Evolutionary conservation across 345 rosid genomes (phyloP), one percentile per base, ranked within the genome.

Genomic region (Hibiscus syriacus): DNA sequence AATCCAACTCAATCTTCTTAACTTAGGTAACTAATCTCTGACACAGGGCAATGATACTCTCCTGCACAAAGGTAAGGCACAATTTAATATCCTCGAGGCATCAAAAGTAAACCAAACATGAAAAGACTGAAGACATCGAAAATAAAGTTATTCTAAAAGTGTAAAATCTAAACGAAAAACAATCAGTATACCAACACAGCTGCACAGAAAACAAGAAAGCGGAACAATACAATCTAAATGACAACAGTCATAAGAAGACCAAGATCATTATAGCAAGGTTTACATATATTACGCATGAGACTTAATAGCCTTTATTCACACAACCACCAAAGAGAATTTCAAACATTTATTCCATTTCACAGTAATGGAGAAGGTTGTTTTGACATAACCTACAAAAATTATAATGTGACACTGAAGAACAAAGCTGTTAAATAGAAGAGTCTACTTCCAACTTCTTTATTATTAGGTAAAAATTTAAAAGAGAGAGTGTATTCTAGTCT

Each of bases 21-120:
- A n/a, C n/a, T n/a, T n/a, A n/a, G n/a, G n/a, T n/a, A n/a, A n/a
- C n/a, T n/a, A n/a, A n/a, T n/a, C n/a, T n/a, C n/a, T n/a, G n/a
- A n/a, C n/a, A n/a, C 95, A 5, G 99, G 96, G 65, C 96, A 94
- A 61, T 89, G 91, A 68, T 63, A 89, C 82, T 91, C 99, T 69
- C 95, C 97, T 91, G 79, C 77, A 72, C 49, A 70, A 60, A 30
- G 30, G 30, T 39, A 64, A 38, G 39, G 49, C 64, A 62, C 5
- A 12, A 1, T 45, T 6, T 11, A 70, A 23, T 26, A 67, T 67
- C 17, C 32, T 22, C n/a, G 67, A 32, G 36, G 20, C 10, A 64
- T 50, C 68, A 64, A 55, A 49, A 63, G 23, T 22, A 67, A 25
- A 67, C 36, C 36, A 38, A 17, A 73, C 27, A 46, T 23, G 13